Evolutionary conservation across 106 monocot genomes (phyloP), one percentile per base, ranked within the genome.

Genomic region (Xerophyta viscosa): DNA sequence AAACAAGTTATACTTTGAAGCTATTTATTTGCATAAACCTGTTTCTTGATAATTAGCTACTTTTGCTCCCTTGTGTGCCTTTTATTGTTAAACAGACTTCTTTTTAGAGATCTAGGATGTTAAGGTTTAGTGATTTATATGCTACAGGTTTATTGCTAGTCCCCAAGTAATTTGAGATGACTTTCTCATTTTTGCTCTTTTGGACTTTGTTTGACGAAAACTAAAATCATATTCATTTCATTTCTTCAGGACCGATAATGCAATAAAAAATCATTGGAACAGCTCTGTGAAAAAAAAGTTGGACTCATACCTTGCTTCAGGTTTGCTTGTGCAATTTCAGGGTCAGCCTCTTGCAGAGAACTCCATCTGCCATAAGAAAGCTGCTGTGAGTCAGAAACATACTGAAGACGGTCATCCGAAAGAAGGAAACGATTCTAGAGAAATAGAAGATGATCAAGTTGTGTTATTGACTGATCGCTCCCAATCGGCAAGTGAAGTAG

Each of bases 241-340:
- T 39, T 39, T 9, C 47, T 61, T 54, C 80, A 93, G 93, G 80
- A 98, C 89, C 48, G 98, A 98, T 42, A 98, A 98, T 79, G 69
- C 86, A 18, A 98, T 98, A 65, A 98, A 98, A 60, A 98, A 98
- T 60, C 98, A 98, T 46, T 98, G 98, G 98, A 79, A 98, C 66
- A 98, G 98, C 65, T 90, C 98, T 18, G 90, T 98, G 18, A 90
- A 80, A 61, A 98, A 98, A 71, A 98, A 86, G 52, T 36, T 90
- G 60, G 77, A 90, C 33, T 77, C 79, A 9, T 90, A 90, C 30
- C 8, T 71, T 15, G 27, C 71, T 42, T 74, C 79, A 57, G 98
- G 98, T 54, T 61, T 90, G 41, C 69, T 98, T 29, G 13, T 63
- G 58, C 82, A 86, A 43, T 70, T 67, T 28, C 68, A 75, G 44